These are phyloP conservation scores for Glaciozyma martinii DNA, from an alignment of 768 basidiomycete species.

Conservation along the genomic window DNA sequence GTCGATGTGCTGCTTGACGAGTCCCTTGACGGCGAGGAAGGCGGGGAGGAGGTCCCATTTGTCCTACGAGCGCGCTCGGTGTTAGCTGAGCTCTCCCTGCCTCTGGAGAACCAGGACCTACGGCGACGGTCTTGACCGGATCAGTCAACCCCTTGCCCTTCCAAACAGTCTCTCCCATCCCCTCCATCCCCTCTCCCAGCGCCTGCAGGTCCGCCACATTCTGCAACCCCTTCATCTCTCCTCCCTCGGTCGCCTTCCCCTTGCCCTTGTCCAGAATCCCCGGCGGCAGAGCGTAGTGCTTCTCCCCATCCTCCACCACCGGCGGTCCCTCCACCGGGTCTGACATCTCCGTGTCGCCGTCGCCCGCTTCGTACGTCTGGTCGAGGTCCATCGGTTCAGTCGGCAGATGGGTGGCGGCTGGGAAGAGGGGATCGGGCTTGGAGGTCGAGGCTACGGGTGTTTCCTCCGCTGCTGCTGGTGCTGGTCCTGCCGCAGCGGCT, in stretches of 20 bases:
- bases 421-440: conserved; percentile 6
- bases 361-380: conserved; percentile 15
- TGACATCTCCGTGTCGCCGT: conserved; percentile 22
- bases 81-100: background rate
- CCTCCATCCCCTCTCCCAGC: conserved; percentile 18
- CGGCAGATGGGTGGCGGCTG: conserved; percentile 19
- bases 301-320: background rate
- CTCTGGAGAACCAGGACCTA: conserved; percentile 41
- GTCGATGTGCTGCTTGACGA: conserved; percentile 98
- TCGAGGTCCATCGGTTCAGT: conserved; percentile 30
- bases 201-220: conserved; percentile 16
- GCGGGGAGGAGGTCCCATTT: conserved; percentile 98
- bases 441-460: background rate
- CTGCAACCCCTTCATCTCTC: conserved; percentile 13
- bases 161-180: conserved; percentile 30
- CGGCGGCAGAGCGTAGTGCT: background rate
- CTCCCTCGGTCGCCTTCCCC: conserved; percentile 7
- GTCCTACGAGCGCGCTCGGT: conserved; percentile 49
- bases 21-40: conserved; percentile 92
- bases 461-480: background rate
- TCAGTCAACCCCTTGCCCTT: conserved; percentile 71
- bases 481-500: background rate
- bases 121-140: conserved; percentile 83
- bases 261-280: conserved; percentile 11
- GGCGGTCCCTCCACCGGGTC: background rate